Percentiles rank a stretch among this genome's conserved stretches.
Evolutionary conservation across 306 rosid genomes (phyloP).

Genomic region (Castanea mollissima): DNA sequence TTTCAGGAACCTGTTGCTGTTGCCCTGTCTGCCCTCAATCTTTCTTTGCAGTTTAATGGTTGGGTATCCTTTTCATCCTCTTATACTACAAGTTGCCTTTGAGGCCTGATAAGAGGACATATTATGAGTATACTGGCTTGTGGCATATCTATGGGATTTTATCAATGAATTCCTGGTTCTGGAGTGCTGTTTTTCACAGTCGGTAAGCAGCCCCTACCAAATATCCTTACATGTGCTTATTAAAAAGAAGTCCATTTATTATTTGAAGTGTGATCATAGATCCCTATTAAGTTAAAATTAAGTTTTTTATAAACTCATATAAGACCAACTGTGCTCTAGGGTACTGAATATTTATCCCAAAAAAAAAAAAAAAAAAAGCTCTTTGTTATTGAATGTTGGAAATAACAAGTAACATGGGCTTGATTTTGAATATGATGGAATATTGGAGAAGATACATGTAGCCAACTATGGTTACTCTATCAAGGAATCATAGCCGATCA

Average conservation of each 20-base stretch:
- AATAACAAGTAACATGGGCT: too few relatives aligned
- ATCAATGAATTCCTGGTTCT: constrained; percentile 87
- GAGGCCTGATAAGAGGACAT: constrained; percentile 64
- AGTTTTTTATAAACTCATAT: too few relatives aligned
- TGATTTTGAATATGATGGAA: too few relatives aligned
- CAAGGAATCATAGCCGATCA: too few relatives aligned
- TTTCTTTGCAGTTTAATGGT: constrained; percentile 93
- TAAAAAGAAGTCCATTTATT: not conserved
- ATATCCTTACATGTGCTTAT: not conserved
- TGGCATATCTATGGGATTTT: constrained; percentile 90
- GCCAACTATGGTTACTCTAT: too few relatives aligned
- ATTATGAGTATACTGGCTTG: constrained; percentile 82
- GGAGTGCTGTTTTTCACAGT: constrained; percentile 91
- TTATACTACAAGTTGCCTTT: constrained; percentile 78
- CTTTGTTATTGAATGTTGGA: too few relatives aligned
- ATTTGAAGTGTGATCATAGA: not conserved
- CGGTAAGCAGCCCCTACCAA: constrained; percentile 54
- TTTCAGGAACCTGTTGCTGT: constrained; percentile 92
- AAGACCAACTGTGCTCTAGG: too few relatives aligned
- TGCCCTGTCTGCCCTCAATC: constrained; percentile 85
- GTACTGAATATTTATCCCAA: too few relatives aligned
- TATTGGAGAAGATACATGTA: too few relatives aligned
- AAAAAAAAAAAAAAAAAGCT: too few relatives aligned
- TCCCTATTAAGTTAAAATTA: too few relatives aligned
- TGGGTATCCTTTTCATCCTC: constrained; percentile 97